These are phyloP conservation scores for Panaeolus cyanescens DNA, from an alignment of 768 basidiomycete genomes.

Conservation along the genomic window DNA sequence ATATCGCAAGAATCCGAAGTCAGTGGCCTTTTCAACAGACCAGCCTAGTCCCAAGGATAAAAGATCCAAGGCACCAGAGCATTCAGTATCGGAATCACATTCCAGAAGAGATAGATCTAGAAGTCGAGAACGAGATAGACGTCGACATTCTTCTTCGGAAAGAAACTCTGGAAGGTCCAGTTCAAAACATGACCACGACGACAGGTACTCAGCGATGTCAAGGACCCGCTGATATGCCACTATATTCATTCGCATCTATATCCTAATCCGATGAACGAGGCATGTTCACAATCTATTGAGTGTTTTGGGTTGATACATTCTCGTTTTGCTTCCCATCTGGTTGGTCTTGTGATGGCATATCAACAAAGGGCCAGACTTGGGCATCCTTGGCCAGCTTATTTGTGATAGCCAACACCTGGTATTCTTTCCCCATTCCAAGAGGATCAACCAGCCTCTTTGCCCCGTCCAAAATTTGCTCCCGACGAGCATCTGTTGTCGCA, in stretches of 20 bases:
- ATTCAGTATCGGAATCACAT: not conserved
- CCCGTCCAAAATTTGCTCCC: constrained; percentile 54
- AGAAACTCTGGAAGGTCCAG: not conserved
- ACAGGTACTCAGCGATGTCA: not conserved
- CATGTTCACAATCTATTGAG: not conserved
- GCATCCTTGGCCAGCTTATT: constrained; percentile 13
- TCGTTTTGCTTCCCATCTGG: not conserved
- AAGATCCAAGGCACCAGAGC: not conserved
- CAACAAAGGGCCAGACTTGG: constrained; percentile 37
- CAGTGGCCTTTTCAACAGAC: not conserved
- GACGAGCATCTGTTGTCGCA: constrained; percentile 50
- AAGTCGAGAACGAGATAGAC: not conserved
- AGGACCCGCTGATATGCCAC: not conserved
- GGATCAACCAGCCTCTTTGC: constrained; percentile 77
- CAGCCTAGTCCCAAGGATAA: not conserved
- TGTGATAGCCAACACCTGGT: constrained; percentile 72
- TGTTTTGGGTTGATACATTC: not conserved
- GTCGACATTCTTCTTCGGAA: not conserved
- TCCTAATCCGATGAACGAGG: not conserved
- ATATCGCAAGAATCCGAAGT: not conserved
- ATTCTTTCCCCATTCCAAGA: constrained; percentile 86
- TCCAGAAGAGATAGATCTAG: not conserved
- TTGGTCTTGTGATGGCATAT: not conserved
- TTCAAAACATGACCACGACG: not conserved
- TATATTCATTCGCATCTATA: not conserved